Conservation (phyloP, 345 rosid species). For the Geranium brycei region DNA sequence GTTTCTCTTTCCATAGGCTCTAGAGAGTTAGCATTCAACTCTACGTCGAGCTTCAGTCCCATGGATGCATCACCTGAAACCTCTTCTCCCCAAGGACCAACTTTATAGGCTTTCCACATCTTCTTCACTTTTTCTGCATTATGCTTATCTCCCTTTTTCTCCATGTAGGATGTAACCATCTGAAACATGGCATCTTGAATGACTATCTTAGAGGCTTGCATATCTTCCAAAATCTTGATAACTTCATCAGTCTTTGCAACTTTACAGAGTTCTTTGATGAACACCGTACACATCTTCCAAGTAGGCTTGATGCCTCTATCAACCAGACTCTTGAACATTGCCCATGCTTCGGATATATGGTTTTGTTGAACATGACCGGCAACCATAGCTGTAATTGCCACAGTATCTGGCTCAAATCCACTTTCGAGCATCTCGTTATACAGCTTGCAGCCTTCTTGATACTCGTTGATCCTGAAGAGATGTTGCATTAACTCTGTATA, state of each 20-base stretch:
- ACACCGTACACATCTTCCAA: slow-evolving; percentile 39
- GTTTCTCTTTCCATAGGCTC: slow-evolving; percentile 4
- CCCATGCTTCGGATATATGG: slow-evolving; percentile 57
- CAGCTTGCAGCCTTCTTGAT: slow-evolving; percentile 39
- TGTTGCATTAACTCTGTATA: slow-evolving; percentile 60
- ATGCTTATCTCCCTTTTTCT: slow-evolving; percentile 43
- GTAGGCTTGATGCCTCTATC: slow-evolving; percentile 43
- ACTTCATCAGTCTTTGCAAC: slow-evolving; percentile 40
- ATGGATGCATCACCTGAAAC: slow-evolving; percentile 8
- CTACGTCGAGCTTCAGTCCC: slow-evolving; percentile 10
- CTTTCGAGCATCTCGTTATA: slow-evolving; percentile 54
- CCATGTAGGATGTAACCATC: slow-evolving; percentile 45
- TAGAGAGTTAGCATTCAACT: slow-evolving; percentile 11
- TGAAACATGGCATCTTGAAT: slow-evolving; percentile 37
- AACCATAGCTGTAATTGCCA: slow-evolving; percentile 49
- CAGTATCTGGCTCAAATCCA: slow-evolving; percentile 43
- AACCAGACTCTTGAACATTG: slow-evolving; percentile 42
- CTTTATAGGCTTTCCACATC: slow-evolving; percentile 25
- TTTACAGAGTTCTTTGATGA: slow-evolving; percentile 58
- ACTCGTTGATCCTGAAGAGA: slow-evolving; percentile 40
- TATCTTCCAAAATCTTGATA: slow-evolving; percentile 35
- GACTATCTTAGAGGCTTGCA: slow-evolving; percentile 36
- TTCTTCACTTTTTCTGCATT: slow-evolving; percentile 36
- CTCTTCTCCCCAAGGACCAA: slow-evolving; percentile 13
- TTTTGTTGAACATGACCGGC: slow-evolving; percentile 47